Base-by-base conservation (phyloP, 768 basidiomycete genomes). In the Mycena maculata region DNA sequence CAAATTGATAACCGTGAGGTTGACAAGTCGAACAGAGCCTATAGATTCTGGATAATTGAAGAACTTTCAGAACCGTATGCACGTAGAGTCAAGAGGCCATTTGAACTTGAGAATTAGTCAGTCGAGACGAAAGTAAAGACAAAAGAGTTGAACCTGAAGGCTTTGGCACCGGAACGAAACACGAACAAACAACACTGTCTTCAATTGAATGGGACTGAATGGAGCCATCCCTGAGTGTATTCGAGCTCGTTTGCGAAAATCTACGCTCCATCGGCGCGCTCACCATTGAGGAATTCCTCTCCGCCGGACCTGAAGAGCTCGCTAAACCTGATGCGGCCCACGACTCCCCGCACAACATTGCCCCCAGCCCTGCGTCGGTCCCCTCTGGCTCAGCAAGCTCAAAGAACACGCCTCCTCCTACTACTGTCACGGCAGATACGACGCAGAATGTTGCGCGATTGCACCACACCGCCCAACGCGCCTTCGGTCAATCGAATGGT, bases 391-490 rank as follows among this genome's bases (percentile, higher is more conserved):
- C 50, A 7, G 50, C 25, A 23, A 41, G 22, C 28, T 38, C 54
- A 39, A 56, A 41, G 27, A n/a, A 56, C 2, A n/a, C 27, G 7
- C 54, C 54, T 28, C 22, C 52, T 20, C 33, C 52, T 16, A 13
- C 52, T 25, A 5, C 25, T 36, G 33, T 36, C n/a, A 33, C 52
- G 4, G 1, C 52, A 20, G 52, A 53, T 13, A n/a, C 27, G 12
- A 16, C 52, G 22, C 52, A 42, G 55, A 60, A 76, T 7, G 68
- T 86, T 30, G 68, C 76, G 1, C 76, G 77, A 8, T 74, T 88
- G 33, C 81, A 85, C 28, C 79, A 84, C 31, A 74, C 81, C 1
- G 83, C 82, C 61, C 82, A 83, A 39, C 79, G 77, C 33, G 71
- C 76, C 1, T 82, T 85, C 63, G 85, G 84, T n/a, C 79, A 63